Percentiles rank a stretch among this genome's conserved stretches.
phyloP scores from a whole-genome alignment of 768 basidiomycete species.

The Suillus weaverae region DNA sequence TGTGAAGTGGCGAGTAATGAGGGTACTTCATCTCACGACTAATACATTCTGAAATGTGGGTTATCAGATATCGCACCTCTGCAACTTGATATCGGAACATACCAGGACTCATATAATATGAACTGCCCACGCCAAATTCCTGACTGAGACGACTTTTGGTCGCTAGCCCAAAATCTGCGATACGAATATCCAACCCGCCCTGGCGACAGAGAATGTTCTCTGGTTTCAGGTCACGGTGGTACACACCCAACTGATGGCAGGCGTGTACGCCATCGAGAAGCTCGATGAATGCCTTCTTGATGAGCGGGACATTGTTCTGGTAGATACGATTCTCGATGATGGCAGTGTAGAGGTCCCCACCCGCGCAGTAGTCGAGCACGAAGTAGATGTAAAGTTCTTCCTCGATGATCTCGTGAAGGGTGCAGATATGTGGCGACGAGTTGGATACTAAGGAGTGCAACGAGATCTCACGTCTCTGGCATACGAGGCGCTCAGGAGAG shows the following conservation, averaged over 20 bases:
- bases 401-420: conserved; percentile 61
- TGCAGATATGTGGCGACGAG: conserved; percentile 63
- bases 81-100: conserved; percentile 16
- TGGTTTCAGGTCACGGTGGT: conserved; percentile 87
- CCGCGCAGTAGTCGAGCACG: conserved; percentile 55
- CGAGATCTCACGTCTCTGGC: conserved; percentile 70
- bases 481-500: conserved; percentile 53
- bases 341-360: conserved; percentile 72
- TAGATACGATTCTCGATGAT: conserved; percentile 59
- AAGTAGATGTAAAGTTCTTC: conserved; percentile 67
- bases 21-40: conserved; percentile 39
- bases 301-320: conserved; percentile 56
- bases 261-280: conserved; percentile 77
- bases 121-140: conserved; percentile 60
- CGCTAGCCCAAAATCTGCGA: conserved; percentile 81
- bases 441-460: conserved; percentile 51
- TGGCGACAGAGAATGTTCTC: conserved; percentile 70
- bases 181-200: conserved; percentile 51
- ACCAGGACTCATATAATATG: conserved; percentile 75
- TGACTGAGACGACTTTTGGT: conserved; percentile 45
- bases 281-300: conserved; percentile 72
- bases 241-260: conserved; percentile 70
- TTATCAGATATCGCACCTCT: conserved; percentile 8
- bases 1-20: conserved; percentile 26
- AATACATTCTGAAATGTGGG: conserved; percentile 49